Conservation (phyloP, 2,329 filamentous ascomycete species). For the Fusarium sp. region DNA sequence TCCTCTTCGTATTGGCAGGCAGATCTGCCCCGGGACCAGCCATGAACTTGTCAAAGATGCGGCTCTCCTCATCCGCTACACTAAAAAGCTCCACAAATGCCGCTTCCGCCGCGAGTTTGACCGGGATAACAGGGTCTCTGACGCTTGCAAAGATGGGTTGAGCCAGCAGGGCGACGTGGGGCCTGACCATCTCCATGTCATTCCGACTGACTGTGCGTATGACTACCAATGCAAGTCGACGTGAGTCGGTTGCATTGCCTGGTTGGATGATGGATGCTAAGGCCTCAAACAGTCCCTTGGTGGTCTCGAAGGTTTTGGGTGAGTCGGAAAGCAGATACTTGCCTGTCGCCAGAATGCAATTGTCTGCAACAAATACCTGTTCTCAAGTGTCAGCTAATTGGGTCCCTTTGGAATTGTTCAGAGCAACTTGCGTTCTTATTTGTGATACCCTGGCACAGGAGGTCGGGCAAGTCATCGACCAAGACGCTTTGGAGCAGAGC, state of each 20-base stretch:
- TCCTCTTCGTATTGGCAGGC: conserved; percentile 82
- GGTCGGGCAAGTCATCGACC: conserved; percentile 80
- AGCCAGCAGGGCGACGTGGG: conserved; percentile 85
- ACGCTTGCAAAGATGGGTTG: conserved; percentile 91
- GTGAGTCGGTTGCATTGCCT: conserved; percentile 84
- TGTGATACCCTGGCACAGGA: conserved; percentile 85
- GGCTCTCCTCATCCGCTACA: conserved; percentile 88
- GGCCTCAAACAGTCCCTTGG: conserved; percentile 85
- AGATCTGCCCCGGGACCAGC: conserved; percentile 76
- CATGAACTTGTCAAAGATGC: conserved; percentile 94
- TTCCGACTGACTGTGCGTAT: conserved; percentile 87
- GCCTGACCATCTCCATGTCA: conserved; percentile 84
- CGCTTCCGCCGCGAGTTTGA: conserved; percentile 95
- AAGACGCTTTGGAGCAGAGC: conserved; percentile 77
- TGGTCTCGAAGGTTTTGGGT: conserved; percentile 80
- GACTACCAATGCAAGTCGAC: conserved; percentile 88
- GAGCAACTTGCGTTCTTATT: conserved; percentile 78
- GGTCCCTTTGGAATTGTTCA: not conserved
- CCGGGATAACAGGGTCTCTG: conserved; percentile 91
- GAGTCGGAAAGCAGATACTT: conserved; percentile 86
- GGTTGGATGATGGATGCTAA: conserved; percentile 83
- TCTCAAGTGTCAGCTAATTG: conserved; percentile 3
- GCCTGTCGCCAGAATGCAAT: conserved; percentile 89
- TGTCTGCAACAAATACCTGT: conserved; percentile 88
- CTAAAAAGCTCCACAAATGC: conserved; percentile 93